phyloP scores from a whole-genome alignment of 2,329 filamentous ascomycete genomes.

The Cyclaneusma minus region DNA sequence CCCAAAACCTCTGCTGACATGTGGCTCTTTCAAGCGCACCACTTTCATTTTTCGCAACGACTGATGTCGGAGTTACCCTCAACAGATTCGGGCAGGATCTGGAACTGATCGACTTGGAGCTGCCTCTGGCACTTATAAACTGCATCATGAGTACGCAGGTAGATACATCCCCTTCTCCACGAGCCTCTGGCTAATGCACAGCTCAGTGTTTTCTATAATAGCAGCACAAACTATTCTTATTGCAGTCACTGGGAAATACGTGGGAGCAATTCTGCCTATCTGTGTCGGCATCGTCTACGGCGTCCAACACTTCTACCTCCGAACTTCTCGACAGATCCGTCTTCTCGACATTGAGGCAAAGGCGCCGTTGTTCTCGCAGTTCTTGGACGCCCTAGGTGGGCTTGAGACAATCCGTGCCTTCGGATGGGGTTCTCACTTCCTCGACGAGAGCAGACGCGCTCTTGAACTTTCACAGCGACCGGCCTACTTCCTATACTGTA shows the following conservation, averaged over 20 bases:
- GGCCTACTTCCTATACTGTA: slow-evolving; percentile 26
- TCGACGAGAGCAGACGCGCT: slow-evolving; percentile 18
- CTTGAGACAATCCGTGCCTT: slow-evolving; percentile 29
- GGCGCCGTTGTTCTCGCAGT: slow-evolving; percentile 30
- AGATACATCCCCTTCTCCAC: too few species aligned
- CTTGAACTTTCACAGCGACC: slow-evolving; percentile 27
- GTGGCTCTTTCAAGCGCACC: too few species aligned
- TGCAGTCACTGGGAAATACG: slow-evolving; percentile 16
- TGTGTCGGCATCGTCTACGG: too few species aligned
- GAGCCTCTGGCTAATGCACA: too few species aligned
- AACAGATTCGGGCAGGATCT: slow-evolving; percentile 31
- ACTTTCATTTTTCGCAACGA: slow-evolving; percentile 25
- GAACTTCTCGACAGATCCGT: slow-evolving; percentile 33
- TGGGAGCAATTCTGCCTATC: slow-evolving; percentile 12
- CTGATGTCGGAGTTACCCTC: slow-evolving; percentile 25
- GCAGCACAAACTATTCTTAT: slow-evolving; percentile 27
- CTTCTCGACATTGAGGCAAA: slow-evolving; percentile 29
- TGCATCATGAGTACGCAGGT: too few species aligned
- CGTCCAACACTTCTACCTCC: slow-evolving; percentile 29
- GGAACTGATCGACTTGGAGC: slow-evolving; percentile 13
- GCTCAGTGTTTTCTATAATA: too few species aligned
- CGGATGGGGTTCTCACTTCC: slow-evolving; percentile 24
- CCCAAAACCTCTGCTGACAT: too few species aligned
- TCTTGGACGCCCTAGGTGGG: slow-evolving; percentile 28
- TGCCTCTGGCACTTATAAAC: too few species aligned